Evolutionary conservation across 352 stramenopile species (phyloP).

Genomic region (Pseudoperonospora humuli): DNA sequence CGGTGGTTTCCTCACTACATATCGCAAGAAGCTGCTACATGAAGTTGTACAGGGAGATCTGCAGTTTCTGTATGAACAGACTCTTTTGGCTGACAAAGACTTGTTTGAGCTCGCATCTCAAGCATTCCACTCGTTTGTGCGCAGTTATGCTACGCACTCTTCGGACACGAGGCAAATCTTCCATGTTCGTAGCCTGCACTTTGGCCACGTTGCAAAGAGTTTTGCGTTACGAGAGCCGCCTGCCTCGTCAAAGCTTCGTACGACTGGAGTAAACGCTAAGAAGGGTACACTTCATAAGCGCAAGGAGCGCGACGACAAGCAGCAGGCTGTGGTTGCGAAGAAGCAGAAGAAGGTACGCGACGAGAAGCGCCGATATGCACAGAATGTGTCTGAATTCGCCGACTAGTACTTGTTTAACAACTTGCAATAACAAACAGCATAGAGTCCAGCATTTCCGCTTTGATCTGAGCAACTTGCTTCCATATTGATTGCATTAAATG

Average conservation of each 20-base stretch:
- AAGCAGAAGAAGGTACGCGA: slow-evolving; percentile 55
- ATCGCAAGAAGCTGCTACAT: slow-evolving; percentile 73
- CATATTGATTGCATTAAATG: slow-evolving; percentile 11
- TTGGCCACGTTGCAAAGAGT: slow-evolving; percentile 91
- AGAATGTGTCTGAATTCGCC: slow-evolving; percentile 75
- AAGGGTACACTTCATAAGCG: slow-evolving; percentile 77
- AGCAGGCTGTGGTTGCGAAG: slow-evolving; percentile 38
- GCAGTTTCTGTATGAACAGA: slow-evolving; percentile 81
- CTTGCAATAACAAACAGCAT: slow-evolving; percentile 12
- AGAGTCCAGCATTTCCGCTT: slow-evolving; percentile 11
- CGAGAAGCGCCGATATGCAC: slow-evolving; percentile 55
- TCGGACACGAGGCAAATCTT: slow-evolving; percentile 89
- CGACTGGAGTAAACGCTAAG: slow-evolving; percentile 67
- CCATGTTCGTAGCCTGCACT: slow-evolving; percentile 88
- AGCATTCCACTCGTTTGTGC: slow-evolving; percentile 89
- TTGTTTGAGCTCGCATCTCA: slow-evolving; percentile 81
- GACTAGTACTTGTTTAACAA: slow-evolving; percentile 23
- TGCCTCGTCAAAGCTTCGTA: slow-evolving; percentile 70
- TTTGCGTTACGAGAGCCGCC: slow-evolving; percentile 86
- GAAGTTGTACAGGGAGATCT: slow-evolving; percentile 75
- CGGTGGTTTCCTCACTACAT: slow-evolving; percentile 49
- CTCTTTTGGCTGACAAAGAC: slow-evolving; percentile 70
- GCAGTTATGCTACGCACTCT: slow-evolving; percentile 89
- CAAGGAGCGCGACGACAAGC: slow-evolving; percentile 72
- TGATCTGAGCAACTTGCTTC: slow-evolving; percentile 13